Conservation (phyloP, 257 asterid species). For the Knoxia roxburghii region DNA sequence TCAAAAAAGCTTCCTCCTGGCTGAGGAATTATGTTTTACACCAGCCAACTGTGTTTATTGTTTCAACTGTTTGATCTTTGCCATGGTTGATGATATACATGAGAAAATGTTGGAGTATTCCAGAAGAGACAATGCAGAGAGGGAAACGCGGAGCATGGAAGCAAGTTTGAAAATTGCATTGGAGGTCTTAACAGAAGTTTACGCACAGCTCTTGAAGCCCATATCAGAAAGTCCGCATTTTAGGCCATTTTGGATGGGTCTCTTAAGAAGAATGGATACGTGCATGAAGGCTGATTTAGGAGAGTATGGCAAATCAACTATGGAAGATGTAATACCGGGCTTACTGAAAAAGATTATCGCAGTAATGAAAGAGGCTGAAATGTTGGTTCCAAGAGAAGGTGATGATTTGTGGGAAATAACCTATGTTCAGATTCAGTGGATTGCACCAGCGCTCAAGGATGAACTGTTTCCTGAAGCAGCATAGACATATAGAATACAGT, state of each 20-base stretch:
- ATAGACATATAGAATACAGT: neutral
- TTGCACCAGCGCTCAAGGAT: conserved; percentile 72
- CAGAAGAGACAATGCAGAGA: conserved; percentile 70
- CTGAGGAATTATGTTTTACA: conserved; percentile 63
- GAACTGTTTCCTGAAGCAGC: conserved; percentile 63
- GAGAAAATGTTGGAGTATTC: conserved; percentile 92
- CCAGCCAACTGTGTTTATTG: conserved; percentile 67
- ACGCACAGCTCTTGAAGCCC: conserved; percentile 53
- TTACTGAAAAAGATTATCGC: conserved; percentile 52
- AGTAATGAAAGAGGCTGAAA: conserved; percentile 63
- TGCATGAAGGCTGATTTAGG: conserved; percentile 84
- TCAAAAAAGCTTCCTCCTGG: conserved; percentile 58
- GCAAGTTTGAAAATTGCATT: conserved; percentile 67
- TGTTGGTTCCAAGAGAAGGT: conserved; percentile 49
- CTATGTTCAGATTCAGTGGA: conserved; percentile 81
- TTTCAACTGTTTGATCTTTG: conserved; percentile 62
- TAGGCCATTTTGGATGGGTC: conserved; percentile 75
- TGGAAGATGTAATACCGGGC: conserved; percentile 51
- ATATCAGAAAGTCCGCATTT: conserved; percentile 68
- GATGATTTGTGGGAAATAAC: conserved; percentile 87
- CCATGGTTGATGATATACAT: conserved; percentile 83
- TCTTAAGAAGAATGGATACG: conserved; percentile 76
- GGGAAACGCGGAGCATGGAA: conserved; percentile 89
- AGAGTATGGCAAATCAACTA: conserved; percentile 62
- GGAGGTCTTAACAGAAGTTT: conserved; percentile 70